Evolutionary conservation across 2,329 filamentous ascomycete genomes (phyloP).

Genomic region (Penicillium sp.): DNA sequence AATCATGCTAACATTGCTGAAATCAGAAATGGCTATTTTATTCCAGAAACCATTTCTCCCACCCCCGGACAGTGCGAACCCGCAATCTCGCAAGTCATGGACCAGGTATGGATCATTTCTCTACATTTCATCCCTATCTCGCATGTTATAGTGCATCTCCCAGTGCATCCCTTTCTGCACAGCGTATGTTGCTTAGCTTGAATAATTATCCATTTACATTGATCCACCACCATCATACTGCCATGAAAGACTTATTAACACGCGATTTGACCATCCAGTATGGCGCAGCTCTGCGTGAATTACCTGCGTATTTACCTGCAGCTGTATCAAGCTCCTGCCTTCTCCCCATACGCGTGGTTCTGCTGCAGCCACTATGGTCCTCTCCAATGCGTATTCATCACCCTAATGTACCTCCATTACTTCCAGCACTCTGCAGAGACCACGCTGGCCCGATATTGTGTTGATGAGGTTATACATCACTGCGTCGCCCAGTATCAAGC

Average conservation of each 20-base stretch:
- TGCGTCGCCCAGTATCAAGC: not conserved
- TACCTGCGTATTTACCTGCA: not conserved
- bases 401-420: not conserved
- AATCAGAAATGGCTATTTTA: not conserved
- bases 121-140: not conserved
- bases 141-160: not conserved
- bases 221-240: too few relatives aligned
- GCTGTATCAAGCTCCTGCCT: not conserved
- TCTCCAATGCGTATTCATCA: not conserved
- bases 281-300: not conserved
- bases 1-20: not conserved
- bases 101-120: not conserved
- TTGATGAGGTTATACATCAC: not conserved
- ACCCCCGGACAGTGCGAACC: not conserved
- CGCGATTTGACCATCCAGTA: not conserved
- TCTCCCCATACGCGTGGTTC: not conserved
- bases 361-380: not conserved
- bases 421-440: not conserved
- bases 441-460: not conserved
- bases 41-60: not conserved
- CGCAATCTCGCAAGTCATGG: not conserved
- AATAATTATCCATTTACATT: not conserved
- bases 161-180: not conserved
- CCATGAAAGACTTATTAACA: not conserved
- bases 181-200: not conserved